A percentile compares a stretch with the other conserved stretches of the same genome.
Evolutionary conservation across 2,329 filamentous ascomycete species (phyloP).

Genomic region (Elsinoe necatrix): DNA sequence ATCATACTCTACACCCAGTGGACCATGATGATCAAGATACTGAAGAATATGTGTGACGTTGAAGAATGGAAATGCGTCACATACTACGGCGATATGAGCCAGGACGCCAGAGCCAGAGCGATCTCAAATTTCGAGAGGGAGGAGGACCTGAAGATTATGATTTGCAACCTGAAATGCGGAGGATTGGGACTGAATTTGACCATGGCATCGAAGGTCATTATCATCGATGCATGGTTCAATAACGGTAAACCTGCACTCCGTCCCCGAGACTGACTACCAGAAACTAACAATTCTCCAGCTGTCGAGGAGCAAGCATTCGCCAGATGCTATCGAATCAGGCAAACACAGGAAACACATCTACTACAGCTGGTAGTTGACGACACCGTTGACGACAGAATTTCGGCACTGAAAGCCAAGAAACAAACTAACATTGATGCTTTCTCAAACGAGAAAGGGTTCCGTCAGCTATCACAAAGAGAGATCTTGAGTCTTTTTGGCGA

Average conservation of each 20-base stretch:
- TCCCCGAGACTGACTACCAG: background rate
- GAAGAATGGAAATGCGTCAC: constrained; percentile 43
- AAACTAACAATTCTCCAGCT: background rate
- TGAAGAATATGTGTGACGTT: constrained; percentile 41
- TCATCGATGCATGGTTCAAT: constrained; percentile 37
- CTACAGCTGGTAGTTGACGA: constrained; percentile 48
- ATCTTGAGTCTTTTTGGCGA: constrained; percentile 41
- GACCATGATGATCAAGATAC: constrained; percentile 43
- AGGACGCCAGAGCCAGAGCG: constrained; percentile 35
- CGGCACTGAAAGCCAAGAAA: constrained; percentile 50
- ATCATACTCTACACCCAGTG: constrained; percentile 56
- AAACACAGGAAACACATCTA: constrained; percentile 51
- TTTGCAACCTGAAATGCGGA: constrained; percentile 50
- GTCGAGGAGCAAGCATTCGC: constrained; percentile 40
- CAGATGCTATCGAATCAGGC: constrained; percentile 58
- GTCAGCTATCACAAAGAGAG: constrained; percentile 31
- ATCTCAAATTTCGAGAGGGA: constrained; percentile 41
- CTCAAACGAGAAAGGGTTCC: constrained; percentile 33
- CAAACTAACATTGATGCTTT: constrained; percentile 36
- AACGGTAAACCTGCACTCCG: background rate
- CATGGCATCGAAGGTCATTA: constrained; percentile 43
- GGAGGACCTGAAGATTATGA: constrained; percentile 37
- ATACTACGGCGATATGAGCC: constrained; percentile 45
- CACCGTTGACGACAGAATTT: constrained; percentile 51
- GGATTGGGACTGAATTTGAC: constrained; percentile 53